Conservation (phyloP, 805 yeast genomes). For the Saccharomycopsis sp. region DNA sequence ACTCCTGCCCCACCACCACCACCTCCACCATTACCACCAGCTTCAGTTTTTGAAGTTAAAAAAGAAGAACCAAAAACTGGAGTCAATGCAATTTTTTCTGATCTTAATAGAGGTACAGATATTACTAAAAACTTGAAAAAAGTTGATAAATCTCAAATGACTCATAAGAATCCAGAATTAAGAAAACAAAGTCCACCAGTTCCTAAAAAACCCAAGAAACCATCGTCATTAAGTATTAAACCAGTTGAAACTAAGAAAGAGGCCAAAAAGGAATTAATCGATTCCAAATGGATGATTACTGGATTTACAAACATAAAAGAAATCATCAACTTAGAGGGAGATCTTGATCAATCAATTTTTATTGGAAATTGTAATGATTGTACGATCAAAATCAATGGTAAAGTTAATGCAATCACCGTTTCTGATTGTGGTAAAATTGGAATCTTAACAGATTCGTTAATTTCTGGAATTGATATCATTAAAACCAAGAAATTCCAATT, state of each 20-base stretch:
- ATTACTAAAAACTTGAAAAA: constrained; percentile 83
- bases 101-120: constrained; percentile 71
- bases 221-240: constrained; percentile 40
- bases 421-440: constrained; percentile 65
- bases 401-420: constrained; percentile 79
- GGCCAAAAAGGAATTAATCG: constrained; percentile 64
- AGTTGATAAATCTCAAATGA: constrained; percentile 88
- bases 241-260: constrained; percentile 23
- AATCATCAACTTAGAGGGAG: constrained; percentile 61
- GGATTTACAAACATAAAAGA: constrained; percentile 58
- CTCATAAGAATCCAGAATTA: constrained; percentile 82
- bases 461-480: constrained; percentile 82
- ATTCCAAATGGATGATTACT: constrained; percentile 83
- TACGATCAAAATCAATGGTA: constrained; percentile 79
- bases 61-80: constrained; percentile 32
- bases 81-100: constrained; percentile 85
- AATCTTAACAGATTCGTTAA: constrained; percentile 71
- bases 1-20: constrained; percentile 37
- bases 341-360: constrained; percentile 79
- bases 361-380: constrained; percentile 70
- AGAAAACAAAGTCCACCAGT: constrained; percentile 31
- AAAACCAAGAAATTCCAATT: constrained; percentile 73
- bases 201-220: constrained; percentile 82
- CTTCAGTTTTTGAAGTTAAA: constrained; percentile 46
- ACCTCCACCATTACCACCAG: constrained; percentile 92